Base-by-base conservation (phyloP, 805 yeast genomes). In the Pichia manshurica region DNA sequence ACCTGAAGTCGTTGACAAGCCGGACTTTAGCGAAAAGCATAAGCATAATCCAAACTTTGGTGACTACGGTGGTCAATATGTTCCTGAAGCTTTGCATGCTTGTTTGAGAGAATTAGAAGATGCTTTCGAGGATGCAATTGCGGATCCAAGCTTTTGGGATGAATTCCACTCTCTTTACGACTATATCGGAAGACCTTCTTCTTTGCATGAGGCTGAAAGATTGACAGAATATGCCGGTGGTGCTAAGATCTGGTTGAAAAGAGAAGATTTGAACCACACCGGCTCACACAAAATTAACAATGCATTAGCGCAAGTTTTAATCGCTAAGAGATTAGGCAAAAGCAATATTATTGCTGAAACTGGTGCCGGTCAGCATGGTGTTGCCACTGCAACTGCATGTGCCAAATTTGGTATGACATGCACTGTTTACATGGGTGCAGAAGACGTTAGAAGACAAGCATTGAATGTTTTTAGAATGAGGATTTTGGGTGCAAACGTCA, bases 401-500 rank as follows among this genome's bases (percentile, higher is more conserved):
- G 95, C 95, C 54, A 85, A 85, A 62, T 86, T 93, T 58, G 99
- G 99, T 45, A 67, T 93, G 68, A 79, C 85, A 64, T 93, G 99
- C 73, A 87, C 87, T 15, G 95, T 93, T 32, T 91, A 79, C 63
- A 93, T 93, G 99, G 99, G 99, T 53, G 98, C 98, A 39, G 99
- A 93, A 70, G 99, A 93, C 71, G 96, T 87, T 39, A 84, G 96
- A 67, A 87, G 99, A 70, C 99, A 93, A 75, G 97, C 99, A 13
- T 75, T 93, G 56, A 93, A 93, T 62, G 99, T 93, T 35, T 93
- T 93, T 77, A 81, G 99, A 74, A 93, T 93, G 96, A 78, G 88
- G 67, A 84, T 93, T 42, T 74, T 93, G 53, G 99, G 99, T 57
- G 99, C 99, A 36, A 83, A 86, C 47, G 99, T 93, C 49, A 79